Conservation (phyloP, 176 grass and related monocot species). For the Paspalum notatum region DNA sequence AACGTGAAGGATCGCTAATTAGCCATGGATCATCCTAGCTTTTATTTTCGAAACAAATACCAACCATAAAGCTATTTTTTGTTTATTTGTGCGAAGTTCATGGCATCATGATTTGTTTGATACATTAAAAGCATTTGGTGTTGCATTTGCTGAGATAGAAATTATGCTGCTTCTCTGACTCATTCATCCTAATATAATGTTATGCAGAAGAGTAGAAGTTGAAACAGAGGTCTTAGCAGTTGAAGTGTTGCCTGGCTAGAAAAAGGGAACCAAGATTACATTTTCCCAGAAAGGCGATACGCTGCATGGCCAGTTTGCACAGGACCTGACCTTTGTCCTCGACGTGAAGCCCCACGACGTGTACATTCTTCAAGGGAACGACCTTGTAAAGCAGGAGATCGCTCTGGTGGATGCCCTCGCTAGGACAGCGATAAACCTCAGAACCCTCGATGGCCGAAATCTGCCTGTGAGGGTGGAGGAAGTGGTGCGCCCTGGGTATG, state of each 20-base stretch:
- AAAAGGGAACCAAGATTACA: slow-evolving; percentile 75
- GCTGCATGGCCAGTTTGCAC: slow-evolving; percentile 41
- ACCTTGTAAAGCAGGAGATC: slow-evolving; percentile 53
- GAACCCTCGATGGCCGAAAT: slow-evolving; percentile 51
- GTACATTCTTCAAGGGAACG: slow-evolving; percentile 70
- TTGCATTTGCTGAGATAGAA: slow-evolving; percentile 3
- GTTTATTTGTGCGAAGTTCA: slow-evolving; percentile 20
- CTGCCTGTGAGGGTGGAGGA: slow-evolving; percentile 54
- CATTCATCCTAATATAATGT: neutral
- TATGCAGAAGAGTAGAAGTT: slow-evolving; percentile 34
- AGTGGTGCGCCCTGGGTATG: slow-evolving; percentile 53
- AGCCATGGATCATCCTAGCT: neutral
- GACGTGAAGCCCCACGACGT: slow-evolving; percentile 66
- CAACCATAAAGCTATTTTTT: neutral
- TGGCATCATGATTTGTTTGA: slow-evolving; percentile 11
- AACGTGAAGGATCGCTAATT: slow-evolving; percentile 12
- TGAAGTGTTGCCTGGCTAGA: slow-evolving; percentile 69
- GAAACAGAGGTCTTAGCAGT: slow-evolving; percentile 63
- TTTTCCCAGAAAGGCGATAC: slow-evolving; percentile 64
- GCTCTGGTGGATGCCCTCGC: slow-evolving; percentile 63
- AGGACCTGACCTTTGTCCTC: slow-evolving; percentile 64
- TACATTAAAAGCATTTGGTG: neutral
- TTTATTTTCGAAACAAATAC: slow-evolving; percentile 4
- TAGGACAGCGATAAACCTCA: slow-evolving; percentile 54
- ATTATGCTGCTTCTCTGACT: slow-evolving; percentile 4